phyloP scores from a whole-genome alignment of 371 early-diverging fungal genomes.

The Mortierella sp. region DNA sequence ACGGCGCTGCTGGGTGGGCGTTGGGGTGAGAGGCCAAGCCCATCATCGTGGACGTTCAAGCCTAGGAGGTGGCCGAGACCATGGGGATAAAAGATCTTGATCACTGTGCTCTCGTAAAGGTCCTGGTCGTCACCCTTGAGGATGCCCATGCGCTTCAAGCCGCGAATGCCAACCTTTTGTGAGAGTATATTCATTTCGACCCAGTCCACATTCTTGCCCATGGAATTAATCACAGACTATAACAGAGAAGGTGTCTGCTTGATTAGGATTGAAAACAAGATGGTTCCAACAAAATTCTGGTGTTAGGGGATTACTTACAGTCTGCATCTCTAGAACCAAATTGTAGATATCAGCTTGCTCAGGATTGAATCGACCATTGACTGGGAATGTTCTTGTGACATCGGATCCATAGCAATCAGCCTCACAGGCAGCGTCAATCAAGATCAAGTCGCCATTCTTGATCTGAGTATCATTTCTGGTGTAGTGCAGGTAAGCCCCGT shows the following conservation, averaged over 20 bases:
- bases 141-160: conserved; percentile 81
- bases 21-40: conserved; percentile 47
- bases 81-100: conserved; percentile 93
- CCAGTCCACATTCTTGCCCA: conserved; percentile 87
- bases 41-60: conserved; percentile 90
- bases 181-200: conserved; percentile 86
- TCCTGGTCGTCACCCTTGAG: conserved; percentile 76
- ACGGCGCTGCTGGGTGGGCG: conserved; percentile 8
- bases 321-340: conserved; percentile 89
- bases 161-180: conserved; percentile 76
- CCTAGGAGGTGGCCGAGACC: conserved; percentile 80
- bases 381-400: conserved; percentile 92
- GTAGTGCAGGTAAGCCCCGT: conserved; percentile 71
- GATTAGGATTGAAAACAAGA: not conserved
- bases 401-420: conserved; percentile 86
- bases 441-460: conserved; percentile 70
- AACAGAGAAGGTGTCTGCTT: not conserved
- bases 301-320: conserved; percentile 47
- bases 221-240: conserved; percentile 63
- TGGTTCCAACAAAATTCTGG: not conserved
- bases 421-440: conserved; percentile 93
- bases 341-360: conserved; percentile 83
- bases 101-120: conserved; percentile 74
- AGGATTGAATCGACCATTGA: conserved; percentile 80
- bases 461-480: conserved; percentile 62